Evolutionary conservation across 345 rosid genomes (phyloP).

Genomic region (Aethionema arabicum): DNA sequence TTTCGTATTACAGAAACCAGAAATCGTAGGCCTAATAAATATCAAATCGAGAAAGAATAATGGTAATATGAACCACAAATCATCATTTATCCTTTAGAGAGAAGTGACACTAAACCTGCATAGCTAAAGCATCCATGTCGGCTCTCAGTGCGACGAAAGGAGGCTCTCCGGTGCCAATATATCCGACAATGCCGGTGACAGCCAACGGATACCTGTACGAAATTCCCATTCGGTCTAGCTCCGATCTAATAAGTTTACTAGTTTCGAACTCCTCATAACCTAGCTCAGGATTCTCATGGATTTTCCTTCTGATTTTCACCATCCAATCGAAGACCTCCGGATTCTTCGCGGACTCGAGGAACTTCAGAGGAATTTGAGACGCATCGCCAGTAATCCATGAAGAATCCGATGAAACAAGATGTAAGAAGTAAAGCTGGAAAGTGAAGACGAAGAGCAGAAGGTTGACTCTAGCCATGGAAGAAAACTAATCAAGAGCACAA

Average conservation of each 20-base stretch:
- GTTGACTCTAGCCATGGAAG: slow-evolving; percentile 13
- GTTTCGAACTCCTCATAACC: slow-evolving; percentile 65
- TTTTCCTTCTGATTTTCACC: slow-evolving; percentile 48
- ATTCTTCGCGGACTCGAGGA: slow-evolving; percentile 46
- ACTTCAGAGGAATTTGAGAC: slow-evolving; percentile 36
- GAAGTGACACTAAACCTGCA: slow-evolving; percentile 32
- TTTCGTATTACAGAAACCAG: neutral
- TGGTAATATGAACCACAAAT: neutral
- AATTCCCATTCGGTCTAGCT: slow-evolving; percentile 57
- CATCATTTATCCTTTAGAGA: neutral
- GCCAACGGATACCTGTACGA: slow-evolving; percentile 48
- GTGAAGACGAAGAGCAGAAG: slow-evolving; percentile 17
- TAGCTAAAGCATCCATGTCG: slow-evolving; percentile 52
- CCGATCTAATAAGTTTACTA: slow-evolving; percentile 58
- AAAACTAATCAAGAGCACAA: too few relatives aligned
- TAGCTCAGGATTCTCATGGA: slow-evolving; percentile 65
- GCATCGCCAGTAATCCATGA: slow-evolving; percentile 10
- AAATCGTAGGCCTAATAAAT: neutral
- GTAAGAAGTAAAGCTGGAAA: slow-evolving; percentile 20
- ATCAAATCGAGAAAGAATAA: neutral
- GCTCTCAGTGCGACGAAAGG: slow-evolving; percentile 55
- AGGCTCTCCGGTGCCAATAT: slow-evolving; percentile 48
- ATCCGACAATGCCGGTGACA: slow-evolving; percentile 50
- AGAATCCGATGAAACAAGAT: slow-evolving; percentile 24
- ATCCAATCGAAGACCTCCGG: slow-evolving; percentile 44